Evolutionary conservation across 352 stramenopile genomes (phyloP), one percentile per base, ranked within the genome.

Genomic region (Phytophthora brassicae): DNA sequence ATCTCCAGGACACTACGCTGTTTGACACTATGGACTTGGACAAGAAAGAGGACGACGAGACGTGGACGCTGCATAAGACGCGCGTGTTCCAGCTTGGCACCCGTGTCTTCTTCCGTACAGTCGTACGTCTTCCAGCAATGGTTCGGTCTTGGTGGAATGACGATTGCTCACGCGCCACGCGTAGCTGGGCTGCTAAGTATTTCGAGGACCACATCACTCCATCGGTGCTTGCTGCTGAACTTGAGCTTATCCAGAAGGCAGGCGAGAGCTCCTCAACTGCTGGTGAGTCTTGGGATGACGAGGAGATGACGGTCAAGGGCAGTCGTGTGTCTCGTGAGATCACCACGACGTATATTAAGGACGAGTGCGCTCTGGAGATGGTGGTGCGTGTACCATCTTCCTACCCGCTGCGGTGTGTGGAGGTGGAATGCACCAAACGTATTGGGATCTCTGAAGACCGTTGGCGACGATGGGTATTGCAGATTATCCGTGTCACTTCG

Each of bases 391-490:
- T 97, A 22, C 90, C 91, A 13, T 68, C 79, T 17, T 86, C 86
- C 19, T 97, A 97, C 55, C 91, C 91, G n/a, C 62, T 97, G 39
- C 79, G 89, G 11, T 95, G 79, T 23, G 91, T 97, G 12, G 90
- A 97, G 46, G 90, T 97, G 39, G 86, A 95, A 38, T 97, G 91
- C 56, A 93, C 84, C 9, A 92, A 92, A 52, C 89, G 89, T 38
- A 95, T 97, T 22, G 91, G 91, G 7, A 96, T 97, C 45, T 81
- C 81, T 0, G 87, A 96, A 69, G 88, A 96, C 60, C 87, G 88
- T 16, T 98, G 92, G 92, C 82, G 91, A 13, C 88, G 92, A 9
- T 97, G 90, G 91, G 88, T 97, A 42, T 72, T 98, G 26, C 92
- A 98, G 74, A 97, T 98, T 72, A 82, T 95, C 67, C 88, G 89